These are phyloP conservation scores for Triticum turgidum DNA, from an alignment of 176 grass and related monocot species.

Conservation along the genomic window DNA sequence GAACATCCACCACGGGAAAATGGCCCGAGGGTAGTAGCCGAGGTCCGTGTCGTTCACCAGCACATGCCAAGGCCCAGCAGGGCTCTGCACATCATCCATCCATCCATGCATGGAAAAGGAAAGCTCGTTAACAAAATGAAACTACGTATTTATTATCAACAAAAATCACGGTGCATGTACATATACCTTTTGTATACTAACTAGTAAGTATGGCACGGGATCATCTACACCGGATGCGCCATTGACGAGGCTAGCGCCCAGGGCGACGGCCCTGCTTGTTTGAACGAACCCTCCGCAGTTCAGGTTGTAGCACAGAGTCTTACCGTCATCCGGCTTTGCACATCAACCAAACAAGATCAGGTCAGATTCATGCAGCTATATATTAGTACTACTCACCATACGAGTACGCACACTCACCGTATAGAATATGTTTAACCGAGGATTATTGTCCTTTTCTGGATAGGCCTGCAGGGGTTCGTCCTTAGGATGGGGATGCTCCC, in stretches of 20 bases:
- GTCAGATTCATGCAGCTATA: not conserved
- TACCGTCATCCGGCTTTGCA: not conserved
- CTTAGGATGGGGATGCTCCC: not conserved
- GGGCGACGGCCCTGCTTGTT: too few relatives aligned
- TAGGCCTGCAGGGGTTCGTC: not conserved
- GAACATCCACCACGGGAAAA: not conserved
- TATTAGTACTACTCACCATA: too few relatives aligned
- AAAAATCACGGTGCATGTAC: too few relatives aligned
- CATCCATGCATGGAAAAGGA: not conserved
- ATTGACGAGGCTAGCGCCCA: too few relatives aligned
- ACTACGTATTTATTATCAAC: too few relatives aligned
- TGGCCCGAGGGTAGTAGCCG: not conserved
- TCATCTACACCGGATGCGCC: too few relatives aligned
- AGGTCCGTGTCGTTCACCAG: not conserved
- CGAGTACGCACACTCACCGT: not conserved
- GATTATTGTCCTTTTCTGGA: not conserved
- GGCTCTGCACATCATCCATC: not conserved
- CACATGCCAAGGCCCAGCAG: not conserved
- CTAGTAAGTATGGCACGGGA: too few relatives aligned
- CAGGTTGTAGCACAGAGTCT: not conserved
- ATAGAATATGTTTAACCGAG: constrained; percentile 1
- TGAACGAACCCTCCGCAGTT: too few relatives aligned
- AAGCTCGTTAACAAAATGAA: too few relatives aligned
- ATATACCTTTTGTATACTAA: too few relatives aligned
- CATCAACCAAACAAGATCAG: not conserved